phyloP scores from a whole-genome alignment of 1,284 basidiomycete genomes.

The Marasmius oreades region DNA sequence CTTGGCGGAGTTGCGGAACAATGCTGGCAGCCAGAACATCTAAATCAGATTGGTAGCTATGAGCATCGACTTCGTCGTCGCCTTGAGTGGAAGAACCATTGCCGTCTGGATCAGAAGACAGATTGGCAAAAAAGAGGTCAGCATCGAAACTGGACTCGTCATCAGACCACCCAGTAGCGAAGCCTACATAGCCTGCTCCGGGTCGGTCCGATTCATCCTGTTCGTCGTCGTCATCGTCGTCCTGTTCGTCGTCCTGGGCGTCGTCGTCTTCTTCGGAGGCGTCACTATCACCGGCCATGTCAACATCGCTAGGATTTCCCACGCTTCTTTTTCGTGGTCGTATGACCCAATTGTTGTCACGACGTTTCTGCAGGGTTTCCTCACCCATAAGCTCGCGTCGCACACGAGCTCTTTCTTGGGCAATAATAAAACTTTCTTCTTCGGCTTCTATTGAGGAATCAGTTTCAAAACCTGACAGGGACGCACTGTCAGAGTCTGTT shows the following conservation, averaged over 20 bases:
- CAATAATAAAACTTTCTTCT: conserved; percentile 56
- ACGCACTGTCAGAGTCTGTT: conserved; percentile 23
- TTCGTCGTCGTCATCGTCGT: conserved; percentile 36
- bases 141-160: conserved; percentile 75
- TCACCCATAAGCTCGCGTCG: conserved; percentile 47
- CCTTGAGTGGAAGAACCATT: conserved; percentile 30
- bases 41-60: conserved; percentile 38
- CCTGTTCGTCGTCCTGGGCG: conserved; percentile 49
- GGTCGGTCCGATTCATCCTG: conserved; percentile 42
- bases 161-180: conserved; percentile 66
- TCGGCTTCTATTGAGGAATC: conserved; percentile 59
- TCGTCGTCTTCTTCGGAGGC: conserved; percentile 41
- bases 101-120: conserved; percentile 31
- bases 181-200: conserved; percentile 48
- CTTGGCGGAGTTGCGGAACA: conserved; percentile 28
- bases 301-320: conserved; percentile 48
- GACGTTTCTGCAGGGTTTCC: conserved; percentile 34
- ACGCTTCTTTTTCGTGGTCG: conserved; percentile 65
- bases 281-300: conserved; percentile 56
- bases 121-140: conserved; percentile 73
- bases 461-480: conserved; percentile 43
- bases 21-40: conserved; percentile 32
- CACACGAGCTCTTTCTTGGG: conserved; percentile 47
- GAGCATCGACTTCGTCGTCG: conserved; percentile 31
- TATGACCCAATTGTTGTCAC: conserved; percentile 63